phyloP scores from a whole-genome alignment of 257 asterid species.

The Lycium barbarum region DNA sequence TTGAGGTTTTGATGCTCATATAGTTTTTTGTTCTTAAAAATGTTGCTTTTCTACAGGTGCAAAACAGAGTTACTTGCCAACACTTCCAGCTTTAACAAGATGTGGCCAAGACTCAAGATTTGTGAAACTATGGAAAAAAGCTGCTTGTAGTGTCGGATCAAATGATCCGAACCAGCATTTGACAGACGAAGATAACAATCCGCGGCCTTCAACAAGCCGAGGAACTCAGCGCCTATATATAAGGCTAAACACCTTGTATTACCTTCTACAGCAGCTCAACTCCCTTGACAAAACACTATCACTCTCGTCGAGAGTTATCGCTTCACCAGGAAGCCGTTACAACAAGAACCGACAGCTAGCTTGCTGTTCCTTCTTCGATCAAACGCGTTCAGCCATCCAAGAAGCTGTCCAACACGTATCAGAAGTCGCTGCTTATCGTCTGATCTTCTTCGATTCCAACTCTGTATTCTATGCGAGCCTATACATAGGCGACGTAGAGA shows the following conservation, averaged over 20 bases:
- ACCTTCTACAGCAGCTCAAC: constrained; percentile 65
- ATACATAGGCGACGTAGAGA: constrained; percentile 59
- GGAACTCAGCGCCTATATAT: constrained; percentile 97
- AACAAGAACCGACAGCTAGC: constrained; percentile 45
- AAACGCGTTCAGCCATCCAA: constrained; percentile 60
- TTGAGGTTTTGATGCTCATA: neutral
- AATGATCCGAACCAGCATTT: constrained; percentile 48
- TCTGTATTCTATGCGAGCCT: constrained; percentile 65
- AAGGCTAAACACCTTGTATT: constrained; percentile 88
- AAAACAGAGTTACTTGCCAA: constrained; percentile 81
- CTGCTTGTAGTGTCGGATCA: constrained; percentile 66
- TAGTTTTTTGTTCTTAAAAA: no score
- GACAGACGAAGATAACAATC: constrained; percentile 55
- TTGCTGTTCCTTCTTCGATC: constrained; percentile 66
- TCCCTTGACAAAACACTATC: constrained; percentile 64
- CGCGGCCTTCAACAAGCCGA: constrained; percentile 90
- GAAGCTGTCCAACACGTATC: constrained; percentile 67
- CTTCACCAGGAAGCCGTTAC: constrained; percentile 49
- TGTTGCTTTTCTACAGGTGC: constrained; percentile 54
- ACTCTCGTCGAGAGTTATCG: constrained; percentile 56
- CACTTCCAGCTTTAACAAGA: constrained; percentile 88
- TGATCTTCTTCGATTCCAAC: constrained; percentile 77
- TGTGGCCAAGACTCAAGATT: constrained; percentile 78
- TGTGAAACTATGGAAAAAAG: constrained; percentile 73
- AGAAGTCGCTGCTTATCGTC: constrained; percentile 90